These are phyloP conservation scores for Parafenestella ontariensis DNA, from an alignment of 2,329 filamentous ascomycete species.

Conservation along the genomic window DNA sequence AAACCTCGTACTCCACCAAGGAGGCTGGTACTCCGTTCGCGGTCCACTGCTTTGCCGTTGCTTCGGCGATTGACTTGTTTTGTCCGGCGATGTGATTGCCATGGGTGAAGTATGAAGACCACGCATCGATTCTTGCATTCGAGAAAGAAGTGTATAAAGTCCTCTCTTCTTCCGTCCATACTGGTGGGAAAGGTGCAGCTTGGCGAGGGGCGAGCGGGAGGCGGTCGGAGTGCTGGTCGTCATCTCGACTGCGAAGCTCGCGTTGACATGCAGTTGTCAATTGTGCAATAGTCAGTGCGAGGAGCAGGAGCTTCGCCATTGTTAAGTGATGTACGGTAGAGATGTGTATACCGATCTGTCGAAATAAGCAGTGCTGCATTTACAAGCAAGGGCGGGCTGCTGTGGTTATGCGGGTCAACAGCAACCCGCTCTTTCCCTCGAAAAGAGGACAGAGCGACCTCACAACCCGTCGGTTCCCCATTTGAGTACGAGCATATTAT, in stretches of 20 bases:
- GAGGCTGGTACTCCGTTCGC: conserved; percentile 29
- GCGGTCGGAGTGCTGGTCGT: background rate
- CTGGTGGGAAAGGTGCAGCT: conserved; percentile 24
- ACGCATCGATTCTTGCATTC: conserved; percentile 32
- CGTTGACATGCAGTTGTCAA: conserved; percentile 3
- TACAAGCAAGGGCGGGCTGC: background rate
- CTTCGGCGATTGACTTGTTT: conserved; percentile 38
- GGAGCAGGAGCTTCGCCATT: background rate
- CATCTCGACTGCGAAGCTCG: conserved; percentile 1
- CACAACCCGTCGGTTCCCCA: background rate
- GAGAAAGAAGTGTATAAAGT: conserved; percentile 37
- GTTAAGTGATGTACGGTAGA: background rate
- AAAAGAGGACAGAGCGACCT: background rate
- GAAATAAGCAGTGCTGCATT: background rate
- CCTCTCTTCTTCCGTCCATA: conserved; percentile 33
- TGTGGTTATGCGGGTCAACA: background rate
- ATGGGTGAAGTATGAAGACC: conserved; percentile 41
- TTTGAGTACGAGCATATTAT: background rate
- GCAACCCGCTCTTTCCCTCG: background rate
- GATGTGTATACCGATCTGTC: too few relatives aligned
- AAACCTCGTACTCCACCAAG: conserved; percentile 33
- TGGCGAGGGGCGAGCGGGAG: background rate
- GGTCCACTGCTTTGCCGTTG: conserved; percentile 41
- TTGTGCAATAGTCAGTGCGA: background rate
- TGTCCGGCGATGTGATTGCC: conserved; percentile 41